Evolutionary conservation across 768 basidiomycete genomes (phyloP).

Genomic region (Agaricus subrufescens): DNA sequence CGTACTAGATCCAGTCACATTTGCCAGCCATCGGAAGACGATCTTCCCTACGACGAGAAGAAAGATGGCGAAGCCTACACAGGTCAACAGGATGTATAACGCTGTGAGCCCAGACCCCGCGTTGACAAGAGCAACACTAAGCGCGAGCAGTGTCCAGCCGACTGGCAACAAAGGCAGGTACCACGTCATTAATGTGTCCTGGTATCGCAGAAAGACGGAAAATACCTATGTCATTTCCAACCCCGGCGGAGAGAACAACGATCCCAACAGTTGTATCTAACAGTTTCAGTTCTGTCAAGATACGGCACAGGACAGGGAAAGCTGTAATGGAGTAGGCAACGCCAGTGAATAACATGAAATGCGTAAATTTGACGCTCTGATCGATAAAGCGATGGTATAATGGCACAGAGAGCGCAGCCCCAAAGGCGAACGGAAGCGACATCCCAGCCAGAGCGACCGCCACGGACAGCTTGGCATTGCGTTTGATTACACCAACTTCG

Average conservation of each 20-base stretch:
- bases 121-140: conserved; percentile 91
- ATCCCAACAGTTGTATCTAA: conserved; percentile 91
- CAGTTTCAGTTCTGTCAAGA: conserved; percentile 87
- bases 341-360: conserved; percentile 94
- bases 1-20: conserved; percentile 67
- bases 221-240: conserved; percentile 74
- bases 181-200: background rate
- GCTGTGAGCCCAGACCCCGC: conserved; percentile 80
- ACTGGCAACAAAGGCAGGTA: conserved; percentile 25
- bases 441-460: conserved; percentile 82
- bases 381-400: conserved; percentile 76
- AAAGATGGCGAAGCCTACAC: conserved; percentile 78
- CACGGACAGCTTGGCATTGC: conserved; percentile 63
- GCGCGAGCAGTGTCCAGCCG: conserved; percentile 84
- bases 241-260: conserved; percentile 88
- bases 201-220: conserved; percentile 6
- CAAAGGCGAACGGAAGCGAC: conserved; percentile 82
- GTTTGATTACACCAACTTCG: conserved; percentile 71
- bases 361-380: conserved; percentile 61
- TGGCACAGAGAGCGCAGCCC: conserved; percentile 57
- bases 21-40: conserved; percentile 67
- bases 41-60: conserved; percentile 64
- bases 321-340: conserved; percentile 89
- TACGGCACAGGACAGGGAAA: conserved; percentile 81
- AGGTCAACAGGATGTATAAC: conserved; percentile 76